phyloP scores from a whole-genome alignment of 73 alveolate genomes.

The Tetrahymena malaccensis region DNA sequence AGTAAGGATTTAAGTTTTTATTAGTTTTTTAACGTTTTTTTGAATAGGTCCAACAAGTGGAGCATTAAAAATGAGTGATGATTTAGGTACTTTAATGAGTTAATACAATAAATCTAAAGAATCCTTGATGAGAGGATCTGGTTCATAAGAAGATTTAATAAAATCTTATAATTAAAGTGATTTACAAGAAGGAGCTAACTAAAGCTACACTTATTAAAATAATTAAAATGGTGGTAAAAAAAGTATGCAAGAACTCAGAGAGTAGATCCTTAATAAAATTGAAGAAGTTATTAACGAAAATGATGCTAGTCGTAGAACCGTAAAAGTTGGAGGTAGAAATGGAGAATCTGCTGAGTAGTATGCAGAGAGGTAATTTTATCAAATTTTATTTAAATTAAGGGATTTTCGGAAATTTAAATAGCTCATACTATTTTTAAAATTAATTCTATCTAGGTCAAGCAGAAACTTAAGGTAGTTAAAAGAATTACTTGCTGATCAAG shows the following conservation, averaged over 20 bases:
- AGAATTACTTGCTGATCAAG: not conserved
- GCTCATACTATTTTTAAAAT: not conserved
- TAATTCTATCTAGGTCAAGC: not conserved
- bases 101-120: not conserved
- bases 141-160: not conserved
- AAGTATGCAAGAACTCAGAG: not conserved
- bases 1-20: not conserved
- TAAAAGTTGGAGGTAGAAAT: not conserved
- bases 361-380: not conserved
- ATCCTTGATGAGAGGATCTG: not conserved
- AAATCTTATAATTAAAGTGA: not conserved
- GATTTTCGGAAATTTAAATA: too few species aligned
- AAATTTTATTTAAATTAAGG: not conserved
- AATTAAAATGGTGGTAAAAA: not conserved
- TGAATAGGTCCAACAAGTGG: not conserved
- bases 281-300: not conserved
- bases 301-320: not conserved
- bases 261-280: not conserved
- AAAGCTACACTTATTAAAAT: not conserved
- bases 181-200: not conserved
- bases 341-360: not conserved
- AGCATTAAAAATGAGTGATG: not conserved
- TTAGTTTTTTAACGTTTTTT: not conserved
- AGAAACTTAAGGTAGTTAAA: not conserved
- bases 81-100: not conserved